phyloP scores from a whole-genome alignment of 108 stramenopile species.

The Cyclotella sp. region DNA sequence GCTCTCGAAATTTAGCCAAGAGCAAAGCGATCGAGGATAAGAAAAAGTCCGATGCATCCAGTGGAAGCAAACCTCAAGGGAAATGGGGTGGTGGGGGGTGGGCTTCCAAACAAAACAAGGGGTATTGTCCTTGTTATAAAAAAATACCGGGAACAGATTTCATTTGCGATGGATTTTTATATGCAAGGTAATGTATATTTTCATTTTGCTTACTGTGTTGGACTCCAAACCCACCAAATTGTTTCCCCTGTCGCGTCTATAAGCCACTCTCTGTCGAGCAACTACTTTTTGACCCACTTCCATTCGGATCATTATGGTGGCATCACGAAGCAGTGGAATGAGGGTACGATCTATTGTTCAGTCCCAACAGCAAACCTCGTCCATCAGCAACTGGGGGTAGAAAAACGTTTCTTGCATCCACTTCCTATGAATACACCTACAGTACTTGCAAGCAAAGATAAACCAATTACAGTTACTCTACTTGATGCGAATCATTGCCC shows the following conservation, averaged over 20 bases:
- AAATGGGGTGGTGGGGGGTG: neutral
- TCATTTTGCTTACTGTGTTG: neutral
- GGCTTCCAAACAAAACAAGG: slow-evolving; percentile 18
- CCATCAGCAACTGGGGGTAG: slow-evolving; percentile 54
- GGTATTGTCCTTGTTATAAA: slow-evolving; percentile 75
- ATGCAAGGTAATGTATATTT: slow-evolving; percentile 7
- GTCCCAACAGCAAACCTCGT: slow-evolving; percentile 48
- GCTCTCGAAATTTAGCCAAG: slow-evolving; percentile 52
- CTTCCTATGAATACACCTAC: slow-evolving; percentile 74
- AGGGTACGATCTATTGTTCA: slow-evolving; percentile 72
- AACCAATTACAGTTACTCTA: slow-evolving; percentile 65
- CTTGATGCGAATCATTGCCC: slow-evolving; percentile 84
- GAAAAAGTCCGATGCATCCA: neutral
- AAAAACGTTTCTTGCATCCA: slow-evolving; percentile 63
- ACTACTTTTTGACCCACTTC: slow-evolving; percentile 88
- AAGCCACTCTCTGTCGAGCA: slow-evolving; percentile 59
- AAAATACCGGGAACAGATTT: slow-evolving; percentile 85
- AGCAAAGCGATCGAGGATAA: slow-evolving; percentile 25
- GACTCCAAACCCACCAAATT: neutral
- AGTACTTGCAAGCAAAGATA: slow-evolving; percentile 52
- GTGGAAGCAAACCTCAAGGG: slow-evolving; percentile 2
- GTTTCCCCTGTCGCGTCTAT: slow-evolving; percentile 13
- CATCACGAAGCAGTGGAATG: slow-evolving; percentile 66
- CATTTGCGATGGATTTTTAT: slow-evolving; percentile 61
- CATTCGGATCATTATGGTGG: slow-evolving; percentile 77